These are phyloP conservation scores for Tulasnella sp. DNA, from an alignment of 768 basidiomycete species.

Conservation along the genomic window DNA sequence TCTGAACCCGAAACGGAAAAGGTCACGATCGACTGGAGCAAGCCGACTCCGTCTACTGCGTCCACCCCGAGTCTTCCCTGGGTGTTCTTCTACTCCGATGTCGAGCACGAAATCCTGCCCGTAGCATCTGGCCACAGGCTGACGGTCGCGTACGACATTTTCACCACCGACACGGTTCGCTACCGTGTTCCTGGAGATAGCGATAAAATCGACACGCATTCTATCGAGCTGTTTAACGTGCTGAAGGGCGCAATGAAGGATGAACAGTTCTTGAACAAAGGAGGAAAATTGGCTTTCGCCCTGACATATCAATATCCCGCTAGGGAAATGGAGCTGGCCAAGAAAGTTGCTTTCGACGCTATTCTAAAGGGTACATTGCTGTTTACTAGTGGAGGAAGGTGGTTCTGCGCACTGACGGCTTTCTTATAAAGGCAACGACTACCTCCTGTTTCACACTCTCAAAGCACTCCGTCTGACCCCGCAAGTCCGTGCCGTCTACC, in stretches of 20 bases:
- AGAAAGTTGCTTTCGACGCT: not conserved
- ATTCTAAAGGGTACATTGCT: not conserved
- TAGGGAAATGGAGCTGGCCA: too few species aligned
- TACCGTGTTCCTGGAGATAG: not conserved
- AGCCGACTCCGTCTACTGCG: not conserved
- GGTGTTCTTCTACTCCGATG: slow-evolving; percentile 46
- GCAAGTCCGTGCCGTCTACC: not conserved
- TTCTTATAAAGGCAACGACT: not conserved
- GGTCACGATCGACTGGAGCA: slow-evolving; percentile 22
- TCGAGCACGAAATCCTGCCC: slow-evolving; percentile 48
- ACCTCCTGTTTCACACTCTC: not conserved
- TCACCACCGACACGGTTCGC: not conserved
- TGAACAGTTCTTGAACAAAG: too few species aligned
- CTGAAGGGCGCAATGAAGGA: not conserved
- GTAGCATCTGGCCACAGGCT: slow-evolving; percentile 46
- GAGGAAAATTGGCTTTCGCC: not conserved
- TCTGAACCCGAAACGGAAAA: not conserved
- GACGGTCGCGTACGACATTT: slow-evolving; percentile 42
- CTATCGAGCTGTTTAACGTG: not conserved
- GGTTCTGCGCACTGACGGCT: not conserved
- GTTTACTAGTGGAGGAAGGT: not conserved
- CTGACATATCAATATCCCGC: slow-evolving; percentile 12
- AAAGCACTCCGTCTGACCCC: not conserved
- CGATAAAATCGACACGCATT: too few species aligned
- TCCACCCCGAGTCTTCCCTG: slow-evolving; percentile 36